Evolutionary conservation across 2,329 filamentous ascomycete species (phyloP).

Genomic region (Dactylellina parvicollis): DNA sequence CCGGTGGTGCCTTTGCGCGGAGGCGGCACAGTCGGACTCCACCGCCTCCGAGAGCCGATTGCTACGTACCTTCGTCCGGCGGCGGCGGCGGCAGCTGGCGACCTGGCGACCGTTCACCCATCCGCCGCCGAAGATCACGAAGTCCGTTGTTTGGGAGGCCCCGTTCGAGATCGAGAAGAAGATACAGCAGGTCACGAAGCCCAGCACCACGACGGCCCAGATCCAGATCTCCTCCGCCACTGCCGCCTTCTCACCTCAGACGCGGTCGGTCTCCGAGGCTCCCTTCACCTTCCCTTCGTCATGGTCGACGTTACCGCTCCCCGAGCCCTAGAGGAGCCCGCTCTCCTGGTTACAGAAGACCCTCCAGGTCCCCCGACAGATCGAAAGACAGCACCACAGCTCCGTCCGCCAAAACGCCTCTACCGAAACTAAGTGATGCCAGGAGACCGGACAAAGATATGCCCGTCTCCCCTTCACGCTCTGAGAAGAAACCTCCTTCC

Average conservation of each 20-base stretch:
- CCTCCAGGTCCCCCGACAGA: conserved; percentile 34
- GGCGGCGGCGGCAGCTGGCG: conserved; percentile 54
- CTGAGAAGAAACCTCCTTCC: conserved; percentile 24
- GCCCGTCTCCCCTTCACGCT: conserved; percentile 30
- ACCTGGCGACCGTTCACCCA: conserved; percentile 50
- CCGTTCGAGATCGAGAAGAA: conserved; percentile 41
- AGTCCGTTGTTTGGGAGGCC: conserved; percentile 47
- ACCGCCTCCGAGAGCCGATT: conserved; percentile 56
- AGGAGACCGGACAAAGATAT: conserved; percentile 42
- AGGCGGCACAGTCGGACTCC: conserved; percentile 55
- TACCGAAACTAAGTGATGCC: conserved; percentile 10
- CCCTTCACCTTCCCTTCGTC: conserved; percentile 31
- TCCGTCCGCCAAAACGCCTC: conserved; percentile 25
- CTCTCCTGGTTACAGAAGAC: conserved; percentile 30
- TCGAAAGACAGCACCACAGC: conserved; percentile 42
- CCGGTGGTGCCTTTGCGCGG: conserved; percentile 53
- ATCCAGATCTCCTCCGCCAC: conserved; percentile 24
- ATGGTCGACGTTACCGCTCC: conserved; percentile 22
- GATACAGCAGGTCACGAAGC: conserved; percentile 32
- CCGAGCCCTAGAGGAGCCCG: conserved; percentile 38
- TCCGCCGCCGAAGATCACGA: conserved; percentile 36
- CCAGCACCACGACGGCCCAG: conserved; percentile 17
- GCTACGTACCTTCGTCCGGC: conserved; percentile 55
- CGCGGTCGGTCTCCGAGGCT: conserved; percentile 35
- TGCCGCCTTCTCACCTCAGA: conserved; percentile 8